A percentile compares a stretch with the other conserved stretches of the same genome.
Conservation (phyloP, 306 rosid genomes). For the Begonia fuchsioides region DNA sequence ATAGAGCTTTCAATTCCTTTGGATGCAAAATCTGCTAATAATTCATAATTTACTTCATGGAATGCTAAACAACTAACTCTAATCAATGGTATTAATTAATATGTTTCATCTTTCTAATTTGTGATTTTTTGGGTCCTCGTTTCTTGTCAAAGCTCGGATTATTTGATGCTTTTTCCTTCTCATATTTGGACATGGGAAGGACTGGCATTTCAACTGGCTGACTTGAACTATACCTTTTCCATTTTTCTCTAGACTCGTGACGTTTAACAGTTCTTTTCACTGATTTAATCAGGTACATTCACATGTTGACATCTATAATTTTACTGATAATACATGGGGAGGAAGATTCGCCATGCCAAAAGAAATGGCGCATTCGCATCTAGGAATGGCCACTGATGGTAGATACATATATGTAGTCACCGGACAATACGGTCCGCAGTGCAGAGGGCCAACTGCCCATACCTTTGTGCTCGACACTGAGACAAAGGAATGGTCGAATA, state of each 20-base stretch:
- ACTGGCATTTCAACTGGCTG: no score
- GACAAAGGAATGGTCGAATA: constrained; percentile 45
- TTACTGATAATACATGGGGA: constrained; percentile 43
- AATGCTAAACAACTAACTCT: not conserved
- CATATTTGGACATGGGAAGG: no score
- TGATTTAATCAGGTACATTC: constrained; percentile 52
- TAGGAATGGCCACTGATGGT: constrained; percentile 77
- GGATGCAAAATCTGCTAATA: no score
- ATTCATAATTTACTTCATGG: not conserved
- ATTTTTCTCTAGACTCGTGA: no score
- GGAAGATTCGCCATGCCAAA: constrained; percentile 49
- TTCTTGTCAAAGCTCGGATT: not conserved
- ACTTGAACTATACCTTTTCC: no score
- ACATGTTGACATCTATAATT: constrained; percentile 63
- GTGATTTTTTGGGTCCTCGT: not conserved
- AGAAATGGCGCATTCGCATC: constrained; percentile 84
- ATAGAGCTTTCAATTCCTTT: no score
- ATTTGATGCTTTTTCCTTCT: no score
- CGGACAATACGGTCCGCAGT: constrained; percentile 78
- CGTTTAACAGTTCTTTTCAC: not conserved
- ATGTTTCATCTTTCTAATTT: not conserved
- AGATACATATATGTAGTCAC: constrained; percentile 67
- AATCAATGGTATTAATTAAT: not conserved
- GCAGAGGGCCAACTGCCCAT: constrained; percentile 49
- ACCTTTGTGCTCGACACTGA: constrained; percentile 49